Evolutionary conservation across 306 rosid species (phyloP), one percentile per base, ranked within the genome.

Genomic region (Chamaecrista fasciculata): DNA sequence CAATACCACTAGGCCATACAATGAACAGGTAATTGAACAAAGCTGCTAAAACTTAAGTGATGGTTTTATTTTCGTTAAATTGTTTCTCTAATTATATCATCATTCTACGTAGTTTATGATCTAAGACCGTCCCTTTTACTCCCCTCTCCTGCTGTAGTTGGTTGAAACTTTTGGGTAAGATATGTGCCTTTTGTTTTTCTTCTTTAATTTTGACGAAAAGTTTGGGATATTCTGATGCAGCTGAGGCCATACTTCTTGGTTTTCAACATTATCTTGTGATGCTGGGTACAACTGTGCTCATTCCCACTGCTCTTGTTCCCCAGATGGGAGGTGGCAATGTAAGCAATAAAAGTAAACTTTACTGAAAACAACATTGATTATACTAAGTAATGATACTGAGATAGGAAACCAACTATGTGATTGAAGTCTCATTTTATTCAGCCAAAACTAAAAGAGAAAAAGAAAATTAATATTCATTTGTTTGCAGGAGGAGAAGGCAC

Each of bases 291-390:
- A 77, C 99, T 21, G 99, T 94, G 79, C 90, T 94, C 57, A 94
- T 94, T 85, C 97, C 99, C 43, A 77, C 91, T 75, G 87, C 95
- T 79, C 92, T 94, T 77, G 99, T 94, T 81, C 99, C 99, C 36
- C 99, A 94, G 75, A 94, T 94, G 99, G 99, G 99, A 57, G 99
- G 99, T 76, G 97, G 95, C 83, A 91, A 91, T 82, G 99, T 94
- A 85, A 88, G 97, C 33, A 73, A 59, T 70, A 49, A 8, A 5
- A 11, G 8, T 60, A 42, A 53, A 70, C 14, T 37, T 42, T 39
- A n/a, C 33, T 29, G 51, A 1, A 51, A 29, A 43, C 33, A 50
- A 24, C 11, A 5, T 28, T 16, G 71, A 68, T 64, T 1, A 4
- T 23, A 34, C 28, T 67, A 64, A 61, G 28, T 9, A 68, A 66